A percentile compares a stretch with the other conserved stretches of the same genome.
phyloP scores from a whole-genome alignment of 2,329 filamentous ascomycete species.

The Thielaviopsis cerberus region DNA sequence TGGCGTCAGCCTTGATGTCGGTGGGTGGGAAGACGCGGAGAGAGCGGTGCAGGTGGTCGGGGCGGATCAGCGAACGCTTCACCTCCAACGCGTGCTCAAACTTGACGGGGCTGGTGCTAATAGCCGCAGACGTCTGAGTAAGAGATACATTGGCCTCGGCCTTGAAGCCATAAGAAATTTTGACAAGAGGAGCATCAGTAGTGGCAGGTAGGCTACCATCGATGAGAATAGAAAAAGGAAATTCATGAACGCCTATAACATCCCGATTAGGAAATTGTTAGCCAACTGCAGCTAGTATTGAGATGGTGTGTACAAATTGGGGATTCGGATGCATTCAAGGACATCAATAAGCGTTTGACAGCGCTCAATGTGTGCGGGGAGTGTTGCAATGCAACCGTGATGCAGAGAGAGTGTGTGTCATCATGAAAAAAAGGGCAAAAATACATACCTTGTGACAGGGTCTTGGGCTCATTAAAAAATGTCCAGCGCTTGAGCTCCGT shows the following conservation, averaged over 20 bases:
- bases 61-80: slow-evolving; percentile 55
- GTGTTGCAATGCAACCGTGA: background rate
- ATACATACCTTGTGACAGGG: slow-evolving; percentile 29
- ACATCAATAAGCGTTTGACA: background rate
- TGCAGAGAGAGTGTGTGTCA: background rate
- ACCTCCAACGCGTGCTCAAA: slow-evolving; percentile 53
- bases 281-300: slow-evolving; percentile 13
- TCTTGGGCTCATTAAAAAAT: slow-evolving; percentile 43
- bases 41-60: slow-evolving; percentile 68
- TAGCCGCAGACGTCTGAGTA: slow-evolving; percentile 32
- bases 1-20: slow-evolving; percentile 71
- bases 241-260: slow-evolving; percentile 44
- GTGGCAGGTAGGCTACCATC: slow-evolving; percentile 71
- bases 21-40: slow-evolving; percentile 92
- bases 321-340: slow-evolving; percentile 4
- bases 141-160: slow-evolving; percentile 44
- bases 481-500: slow-evolving; percentile 65
- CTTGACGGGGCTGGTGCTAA: slow-evolving; percentile 27
- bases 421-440: background rate
- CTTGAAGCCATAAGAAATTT: slow-evolving; percentile 61
- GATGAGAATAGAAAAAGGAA: slow-evolving; percentile 77
- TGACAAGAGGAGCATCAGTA: slow-evolving; percentile 53
- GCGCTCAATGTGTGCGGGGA: background rate
- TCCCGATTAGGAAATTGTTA: slow-evolving; percentile 3
- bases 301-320: background rate